Conservation (phyloP, 768 basidiomycete species). For the Pisolithus orientalis region DNA sequence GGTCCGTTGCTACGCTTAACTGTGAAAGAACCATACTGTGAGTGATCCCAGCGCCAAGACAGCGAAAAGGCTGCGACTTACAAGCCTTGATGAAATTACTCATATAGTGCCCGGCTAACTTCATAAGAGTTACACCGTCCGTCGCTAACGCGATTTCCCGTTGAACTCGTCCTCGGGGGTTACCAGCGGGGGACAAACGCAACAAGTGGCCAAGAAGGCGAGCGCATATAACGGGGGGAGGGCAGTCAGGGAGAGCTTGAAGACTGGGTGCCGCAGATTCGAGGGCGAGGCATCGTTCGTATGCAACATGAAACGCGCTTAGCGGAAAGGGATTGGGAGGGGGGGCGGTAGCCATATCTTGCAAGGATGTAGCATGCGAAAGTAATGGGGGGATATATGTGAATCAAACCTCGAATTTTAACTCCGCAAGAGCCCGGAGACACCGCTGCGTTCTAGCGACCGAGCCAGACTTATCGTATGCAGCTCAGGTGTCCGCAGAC, state of each 20-base stretch:
- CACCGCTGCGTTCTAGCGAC: too few relatives aligned
- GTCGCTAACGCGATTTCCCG: too few relatives aligned
- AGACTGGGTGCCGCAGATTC: background rate
- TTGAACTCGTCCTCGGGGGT: background rate
- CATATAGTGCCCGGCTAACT: background rate
- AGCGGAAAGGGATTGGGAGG: background rate
- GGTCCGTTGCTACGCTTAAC: constrained; percentile 8
- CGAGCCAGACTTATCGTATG: too few relatives aligned
- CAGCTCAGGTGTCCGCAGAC: too few relatives aligned
- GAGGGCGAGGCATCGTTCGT: too few relatives aligned
- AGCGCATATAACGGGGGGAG: background rate
- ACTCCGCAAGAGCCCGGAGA: too few relatives aligned
- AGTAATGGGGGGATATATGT: too few relatives aligned
- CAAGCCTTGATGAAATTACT: background rate
- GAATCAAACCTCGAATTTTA: too few relatives aligned
- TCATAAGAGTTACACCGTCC: background rate
- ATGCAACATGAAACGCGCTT: background rate
- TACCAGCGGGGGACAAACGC: background rate
- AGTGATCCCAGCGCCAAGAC: background rate
- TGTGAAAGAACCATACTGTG: background rate
- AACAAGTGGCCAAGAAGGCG: too few relatives aligned
- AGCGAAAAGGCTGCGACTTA: background rate
- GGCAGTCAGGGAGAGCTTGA: background rate
- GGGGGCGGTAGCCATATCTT: background rate
- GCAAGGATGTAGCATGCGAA: too few relatives aligned